These are phyloP conservation scores for Phaeoacremonium minimum DNA, from an alignment of 2,329 filamentous ascomycete genomes.

Conservation along the genomic window DNA sequence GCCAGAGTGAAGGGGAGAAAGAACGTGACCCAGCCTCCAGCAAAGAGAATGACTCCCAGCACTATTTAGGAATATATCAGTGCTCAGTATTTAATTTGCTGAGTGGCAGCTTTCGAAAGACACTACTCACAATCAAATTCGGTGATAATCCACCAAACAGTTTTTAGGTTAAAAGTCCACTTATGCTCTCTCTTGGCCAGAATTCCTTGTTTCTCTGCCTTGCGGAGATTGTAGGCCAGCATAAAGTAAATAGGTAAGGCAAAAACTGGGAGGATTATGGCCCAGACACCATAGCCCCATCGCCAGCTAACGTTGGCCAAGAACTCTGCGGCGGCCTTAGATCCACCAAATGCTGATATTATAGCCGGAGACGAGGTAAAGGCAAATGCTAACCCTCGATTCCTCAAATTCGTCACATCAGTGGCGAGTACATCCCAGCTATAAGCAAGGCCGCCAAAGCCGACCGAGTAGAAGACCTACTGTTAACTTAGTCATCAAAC, in stretches of 20 bases:
- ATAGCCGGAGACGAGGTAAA: conserved; percentile 61
- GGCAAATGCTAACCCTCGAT: conserved; percentile 58
- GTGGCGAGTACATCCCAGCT: conserved; percentile 60
- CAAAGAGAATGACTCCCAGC: conserved; percentile 31
- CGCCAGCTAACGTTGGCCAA: conserved; percentile 50
- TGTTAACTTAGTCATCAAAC: neutral
- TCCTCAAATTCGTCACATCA: conserved; percentile 60
- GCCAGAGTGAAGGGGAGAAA: conserved; percentile 51
- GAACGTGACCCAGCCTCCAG: conserved; percentile 43
- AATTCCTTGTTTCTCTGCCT: conserved; percentile 45
- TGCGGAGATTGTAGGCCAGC: conserved; percentile 50
- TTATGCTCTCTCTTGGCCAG: conserved; percentile 33
- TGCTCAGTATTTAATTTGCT: conserved; percentile 2
- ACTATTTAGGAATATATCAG: neutral
- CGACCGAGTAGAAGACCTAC: conserved; percentile 59
- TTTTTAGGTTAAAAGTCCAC: conserved; percentile 33
- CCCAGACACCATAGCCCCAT: conserved; percentile 59
- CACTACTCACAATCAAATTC: conserved; percentile 49
- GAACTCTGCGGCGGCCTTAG: conserved; percentile 47
- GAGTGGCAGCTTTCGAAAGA: neutral
- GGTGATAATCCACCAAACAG: conserved; percentile 41
- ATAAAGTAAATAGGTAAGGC: conserved; percentile 55
- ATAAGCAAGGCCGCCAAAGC: conserved; percentile 53
- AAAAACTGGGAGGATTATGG: conserved; percentile 51
- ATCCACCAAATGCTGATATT: conserved; percentile 57